These are phyloP conservation scores for Aspergillus calidoustus DNA, from an alignment of 2,329 filamentous ascomycete genomes.

Conservation along the genomic window DNA sequence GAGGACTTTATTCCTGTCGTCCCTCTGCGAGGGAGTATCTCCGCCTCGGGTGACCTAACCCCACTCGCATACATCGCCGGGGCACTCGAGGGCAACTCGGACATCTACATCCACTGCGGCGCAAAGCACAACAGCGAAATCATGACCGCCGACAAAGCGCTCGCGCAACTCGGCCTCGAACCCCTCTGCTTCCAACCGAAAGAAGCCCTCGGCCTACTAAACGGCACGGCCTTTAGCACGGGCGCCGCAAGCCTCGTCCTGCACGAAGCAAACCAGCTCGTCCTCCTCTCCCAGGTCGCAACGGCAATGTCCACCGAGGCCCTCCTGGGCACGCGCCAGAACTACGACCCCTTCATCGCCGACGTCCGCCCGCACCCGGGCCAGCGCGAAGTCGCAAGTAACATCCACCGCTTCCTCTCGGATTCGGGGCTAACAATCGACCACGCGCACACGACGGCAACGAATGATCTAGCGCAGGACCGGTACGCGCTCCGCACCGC, in stretches of 20 bases:
- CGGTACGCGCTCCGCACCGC: constrained; percentile 68
- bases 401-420: constrained; percentile 57
- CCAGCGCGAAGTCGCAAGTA: constrained; percentile 61
- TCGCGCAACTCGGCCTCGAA: constrained; percentile 34
- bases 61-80: constrained; percentile 44
- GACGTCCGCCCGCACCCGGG: constrained; percentile 63
- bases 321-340: constrained; percentile 59
- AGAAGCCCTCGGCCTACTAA: constrained; percentile 57
- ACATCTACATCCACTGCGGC: constrained; percentile 40
- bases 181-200: constrained; percentile 52
- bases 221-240: constrained; percentile 56
- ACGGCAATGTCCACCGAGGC: constrained; percentile 67
- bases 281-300: constrained; percentile 60
- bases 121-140: constrained; percentile 12
- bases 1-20: constrained; percentile 36
- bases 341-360: constrained; percentile 64
- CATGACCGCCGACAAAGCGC: constrained; percentile 38
- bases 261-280: constrained; percentile 59
- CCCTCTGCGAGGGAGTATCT: constrained; percentile 42
- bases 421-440: constrained; percentile 44
- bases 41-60: constrained; percentile 44
- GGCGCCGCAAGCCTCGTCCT: constrained; percentile 54
- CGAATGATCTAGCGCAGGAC: constrained; percentile 59
- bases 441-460: constrained; percentile 1
- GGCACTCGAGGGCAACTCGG: constrained; percentile 41